Evolutionary conservation across 257 asterid species (phyloP).

Genomic region (Misopates orontium): DNA sequence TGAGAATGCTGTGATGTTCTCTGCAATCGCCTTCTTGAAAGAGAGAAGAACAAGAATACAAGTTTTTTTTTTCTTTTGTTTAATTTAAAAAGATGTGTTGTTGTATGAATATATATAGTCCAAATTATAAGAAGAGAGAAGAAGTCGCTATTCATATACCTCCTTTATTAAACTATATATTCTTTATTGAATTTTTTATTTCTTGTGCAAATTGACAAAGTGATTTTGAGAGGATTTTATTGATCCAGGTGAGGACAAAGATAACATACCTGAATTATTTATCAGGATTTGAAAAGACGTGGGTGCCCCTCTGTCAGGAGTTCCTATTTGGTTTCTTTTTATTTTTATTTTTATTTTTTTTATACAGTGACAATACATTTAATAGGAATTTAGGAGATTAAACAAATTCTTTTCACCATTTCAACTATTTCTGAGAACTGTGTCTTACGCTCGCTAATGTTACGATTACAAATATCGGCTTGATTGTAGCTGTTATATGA

Average conservation of each 20-base stretch:
- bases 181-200: conserved; percentile 1
- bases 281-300: conserved; percentile 30
- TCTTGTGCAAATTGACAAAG: conserved; percentile 40
- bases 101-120: conserved; percentile 33
- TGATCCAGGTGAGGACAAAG: conserved; percentile 45
- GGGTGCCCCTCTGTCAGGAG: conserved; percentile 24
- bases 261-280: neutral
- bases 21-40: conserved; percentile 71
- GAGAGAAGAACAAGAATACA: conserved; percentile 39
- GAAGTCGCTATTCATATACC: conserved; percentile 51
- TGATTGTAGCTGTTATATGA: too few relatives aligned
- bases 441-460: too few relatives aligned
- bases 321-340: too few relatives aligned
- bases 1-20: conserved; percentile 40
- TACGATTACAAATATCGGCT: too few relatives aligned
- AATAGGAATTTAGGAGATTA: too few relatives aligned
- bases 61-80: conserved; percentile 14
- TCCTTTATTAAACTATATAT: conserved; percentile 34
- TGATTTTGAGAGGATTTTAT: conserved; percentile 35
- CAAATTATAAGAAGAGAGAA: conserved; percentile 34
- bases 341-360: too few relatives aligned
- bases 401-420: too few relatives aligned
- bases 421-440: too few relatives aligned
- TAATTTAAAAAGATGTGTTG: conserved; percentile 29
- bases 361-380: too few relatives aligned